phyloP scores from a whole-genome alignment of 768 basidiomycete genomes.

The Lyophyllum atratum region DNA sequence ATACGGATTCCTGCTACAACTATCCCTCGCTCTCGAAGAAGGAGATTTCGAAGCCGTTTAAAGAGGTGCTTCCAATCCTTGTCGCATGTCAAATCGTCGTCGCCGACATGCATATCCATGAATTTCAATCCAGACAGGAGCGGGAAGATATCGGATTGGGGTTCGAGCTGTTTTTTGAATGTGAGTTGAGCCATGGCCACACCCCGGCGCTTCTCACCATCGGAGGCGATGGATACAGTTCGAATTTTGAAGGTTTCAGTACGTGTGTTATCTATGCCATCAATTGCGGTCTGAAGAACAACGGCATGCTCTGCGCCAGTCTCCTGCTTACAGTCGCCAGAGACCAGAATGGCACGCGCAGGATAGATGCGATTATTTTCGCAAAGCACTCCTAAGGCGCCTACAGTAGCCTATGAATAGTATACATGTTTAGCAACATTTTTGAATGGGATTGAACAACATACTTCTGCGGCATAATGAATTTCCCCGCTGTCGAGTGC shows the following conservation, averaged over 20 bases:
- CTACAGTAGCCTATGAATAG: constrained; percentile 31
- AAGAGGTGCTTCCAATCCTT: constrained; percentile 37
- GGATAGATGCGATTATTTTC: constrained; percentile 25
- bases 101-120: constrained; percentile 29
- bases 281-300: constrained; percentile 15
- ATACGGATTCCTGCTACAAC: constrained; percentile 23
- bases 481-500: constrained; percentile 5
- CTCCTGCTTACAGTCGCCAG: constrained; percentile 31
- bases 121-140: constrained; percentile 20
- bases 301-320: constrained; percentile 21
- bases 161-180: constrained; percentile 17
- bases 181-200: constrained; percentile 23
- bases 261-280: too few relatives aligned
- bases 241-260: too few relatives aligned
- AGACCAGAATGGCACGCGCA: constrained; percentile 26
- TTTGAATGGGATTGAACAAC: too few relatives aligned
- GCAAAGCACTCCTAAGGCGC: constrained; percentile 26
- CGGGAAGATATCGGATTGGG: constrained; percentile 24
- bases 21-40: constrained; percentile 25
- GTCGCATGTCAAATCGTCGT: constrained; percentile 35
- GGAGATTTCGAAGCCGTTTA: constrained; percentile 31
- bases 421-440: too few relatives aligned
- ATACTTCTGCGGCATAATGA: constrained; percentile 18
- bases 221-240: constrained; percentile 26
- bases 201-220: constrained; percentile 30